phyloP scores from a whole-genome alignment of 2,329 filamentous ascomycete genomes.

The Botrytis elliptica region DNA sequence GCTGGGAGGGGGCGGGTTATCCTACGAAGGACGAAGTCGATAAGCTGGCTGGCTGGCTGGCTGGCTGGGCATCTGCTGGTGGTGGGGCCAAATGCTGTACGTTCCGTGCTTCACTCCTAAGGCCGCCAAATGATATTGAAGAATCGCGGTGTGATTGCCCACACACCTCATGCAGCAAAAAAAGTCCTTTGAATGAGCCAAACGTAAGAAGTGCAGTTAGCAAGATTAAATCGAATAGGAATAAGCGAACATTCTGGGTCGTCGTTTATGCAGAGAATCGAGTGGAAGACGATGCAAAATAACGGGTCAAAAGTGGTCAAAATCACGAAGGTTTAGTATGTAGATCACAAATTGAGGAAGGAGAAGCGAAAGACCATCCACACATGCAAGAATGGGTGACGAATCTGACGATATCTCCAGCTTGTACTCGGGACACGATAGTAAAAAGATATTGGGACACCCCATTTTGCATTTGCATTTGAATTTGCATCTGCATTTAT shows the following conservation, averaged over 20 bases:
- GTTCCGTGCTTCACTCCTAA: background rate
- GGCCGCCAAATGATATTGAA: constrained; percentile 3
- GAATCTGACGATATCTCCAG: background rate
- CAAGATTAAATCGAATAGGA: background rate
- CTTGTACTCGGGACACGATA: background rate
- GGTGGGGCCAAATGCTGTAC: background rate
- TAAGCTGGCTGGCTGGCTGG: background rate
- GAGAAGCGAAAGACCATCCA: background rate
- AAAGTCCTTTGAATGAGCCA: constrained; percentile 6
- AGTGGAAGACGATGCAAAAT: constrained; percentile 14
- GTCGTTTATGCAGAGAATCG: background rate
- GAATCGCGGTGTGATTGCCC: constrained; percentile 13
- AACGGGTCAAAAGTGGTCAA: background rate
- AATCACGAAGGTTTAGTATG: background rate
- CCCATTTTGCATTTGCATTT: constrained; percentile 1
- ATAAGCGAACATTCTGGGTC: background rate
- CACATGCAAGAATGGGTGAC: background rate
- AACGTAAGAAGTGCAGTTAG: background rate
- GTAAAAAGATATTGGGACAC: background rate
- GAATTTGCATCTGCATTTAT: background rate
- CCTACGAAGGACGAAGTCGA: background rate
- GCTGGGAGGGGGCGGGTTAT: background rate
- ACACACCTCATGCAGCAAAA: constrained; percentile 14
- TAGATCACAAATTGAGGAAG: constrained; percentile 1
- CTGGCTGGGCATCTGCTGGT: background rate